Base-by-base conservation (phyloP, 768 basidiomycete genomes). In the Naganishia vaughanmartiniae region DNA sequence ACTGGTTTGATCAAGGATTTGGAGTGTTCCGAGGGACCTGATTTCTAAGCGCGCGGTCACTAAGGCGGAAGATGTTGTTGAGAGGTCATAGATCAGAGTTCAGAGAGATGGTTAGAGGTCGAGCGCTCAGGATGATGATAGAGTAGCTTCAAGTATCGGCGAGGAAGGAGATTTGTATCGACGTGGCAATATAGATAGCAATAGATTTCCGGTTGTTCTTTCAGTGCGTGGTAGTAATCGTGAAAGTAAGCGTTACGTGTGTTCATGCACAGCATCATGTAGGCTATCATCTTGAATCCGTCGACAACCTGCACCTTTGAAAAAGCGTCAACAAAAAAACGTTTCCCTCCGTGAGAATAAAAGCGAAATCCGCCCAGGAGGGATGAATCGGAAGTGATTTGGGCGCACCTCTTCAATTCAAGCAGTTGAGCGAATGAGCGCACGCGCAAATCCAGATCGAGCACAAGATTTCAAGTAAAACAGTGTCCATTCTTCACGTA, bases 1-100 rank as follows among this genome's bases (percentile, higher is more conserved):
- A 74, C 77, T 11, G 79, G 79, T 34, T 74, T 74, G 46, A 70
- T 80, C 57, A 60, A 73, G 56, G 77, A 78, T 67, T 72, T 78
- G 67, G 73, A 68, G 12, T 68, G 73, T 36, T 73, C 76, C 21
- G 70, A 74, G 26, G 76, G 28, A 66, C 77, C 63, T 53, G 68
- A 60, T 30, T 63, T 42, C 24, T 63, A 63, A 42, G 30, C 28
- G 39, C 9, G 10, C 21, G n/a, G n/a, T 21, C 7, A 17, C 11
- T 4, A 4, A 34, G 56, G 19, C 19, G 56, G 30, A 57, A 17
- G 33, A 34, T 12, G 33, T 33, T 36, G 6, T 42, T 42, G 42
- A 42, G 7, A 7, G 42, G 42, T 42, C 10, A 39, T 34, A 58
- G 34, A n/a, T n/a, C n/a, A n/a, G 26, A n/a, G 57, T 36, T 36